Percentiles rank a stretch among this genome's conserved stretches.
Evolutionary conservation across 805 yeast species (phyloP).

Genomic region (Ogataea neopini): DNA sequence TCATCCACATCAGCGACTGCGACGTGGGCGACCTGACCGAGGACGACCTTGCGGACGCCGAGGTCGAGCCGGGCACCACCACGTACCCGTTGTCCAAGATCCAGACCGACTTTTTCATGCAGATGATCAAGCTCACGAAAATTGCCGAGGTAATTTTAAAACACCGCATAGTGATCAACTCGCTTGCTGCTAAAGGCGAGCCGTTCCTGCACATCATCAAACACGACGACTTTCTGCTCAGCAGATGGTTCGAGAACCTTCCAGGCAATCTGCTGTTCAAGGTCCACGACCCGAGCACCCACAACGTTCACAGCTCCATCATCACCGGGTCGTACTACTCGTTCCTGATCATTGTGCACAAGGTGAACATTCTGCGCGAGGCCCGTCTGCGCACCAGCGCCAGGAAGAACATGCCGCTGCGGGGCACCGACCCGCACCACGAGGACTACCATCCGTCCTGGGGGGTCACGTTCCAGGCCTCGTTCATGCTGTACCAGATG

Average conservation of each 20-base stretch:
- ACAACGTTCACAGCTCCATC: conserved; percentile 51
- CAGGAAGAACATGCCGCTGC: too few relatives aligned
- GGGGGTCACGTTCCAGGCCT: conserved; percentile 82
- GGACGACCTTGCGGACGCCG: conserved; percentile 59
- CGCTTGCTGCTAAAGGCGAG: conserved; percentile 33
- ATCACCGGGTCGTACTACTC: conserved; percentile 70
- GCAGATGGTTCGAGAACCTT: conserved; percentile 67
- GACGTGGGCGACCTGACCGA: conserved; percentile 68
- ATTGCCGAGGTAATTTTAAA: conserved; percentile 67
- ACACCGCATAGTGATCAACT: conserved; percentile 46
- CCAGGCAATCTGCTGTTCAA: conserved; percentile 62
- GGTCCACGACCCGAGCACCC: conserved; percentile 40
- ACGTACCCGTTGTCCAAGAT: conserved; percentile 6
- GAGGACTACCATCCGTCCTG: conserved; percentile 63
- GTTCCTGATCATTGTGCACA: conserved; percentile 63
- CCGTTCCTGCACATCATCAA: conserved; percentile 66
- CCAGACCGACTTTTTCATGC: conserved; percentile 59
- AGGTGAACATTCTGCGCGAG: conserved; percentile 55
- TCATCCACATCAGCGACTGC: conserved; percentile 68
- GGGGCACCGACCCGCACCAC: too few relatives aligned
- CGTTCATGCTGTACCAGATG: conserved; percentile 69
- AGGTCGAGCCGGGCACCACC: conserved; percentile 33
- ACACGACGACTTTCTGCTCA: conserved; percentile 71
- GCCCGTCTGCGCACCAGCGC: conserved; percentile 5
- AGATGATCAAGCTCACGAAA: conserved; percentile 64